These are phyloP conservation scores for Earliella scabrosa DNA, from an alignment of 1,284 basidiomycete species.

Conservation along the genomic window DNA sequence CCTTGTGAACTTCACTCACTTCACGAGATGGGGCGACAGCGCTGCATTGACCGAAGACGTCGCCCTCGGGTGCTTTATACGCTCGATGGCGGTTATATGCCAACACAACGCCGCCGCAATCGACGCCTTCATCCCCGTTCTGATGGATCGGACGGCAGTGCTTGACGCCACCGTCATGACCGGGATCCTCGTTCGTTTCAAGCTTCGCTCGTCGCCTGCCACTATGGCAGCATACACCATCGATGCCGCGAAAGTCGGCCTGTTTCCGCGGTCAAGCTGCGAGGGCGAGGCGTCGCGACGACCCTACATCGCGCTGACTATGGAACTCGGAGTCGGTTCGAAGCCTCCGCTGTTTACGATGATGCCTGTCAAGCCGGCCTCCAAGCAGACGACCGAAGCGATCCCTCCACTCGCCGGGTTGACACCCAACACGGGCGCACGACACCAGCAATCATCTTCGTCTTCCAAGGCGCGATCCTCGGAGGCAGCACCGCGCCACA, in stretches of 20 bases:
- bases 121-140: slow-evolving; percentile 10
- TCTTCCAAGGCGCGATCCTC: too few relatives aligned
- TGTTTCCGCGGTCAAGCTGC: neutral
- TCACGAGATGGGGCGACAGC: slow-evolving; percentile 21
- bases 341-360: too few relatives aligned
- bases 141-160: neutral
- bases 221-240: neutral
- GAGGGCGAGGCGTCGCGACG: neutral
- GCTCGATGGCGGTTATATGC: slow-evolving; percentile 2
- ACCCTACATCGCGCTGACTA: slow-evolving; percentile 13
- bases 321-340: too few relatives aligned
- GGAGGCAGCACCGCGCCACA: too few relatives aligned
- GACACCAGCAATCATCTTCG: too few relatives aligned
- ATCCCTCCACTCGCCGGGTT: too few relatives aligned
- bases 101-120: neutral
- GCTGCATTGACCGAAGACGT: slow-evolving; percentile 5
- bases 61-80: slow-evolving; percentile 1
- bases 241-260: neutral
- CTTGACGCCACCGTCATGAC: neutral
- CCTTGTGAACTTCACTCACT: slow-evolving; percentile 27
- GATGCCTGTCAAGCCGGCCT: too few relatives aligned
- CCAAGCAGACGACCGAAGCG: too few relatives aligned
- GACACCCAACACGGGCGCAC: neutral
- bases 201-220: neutral
- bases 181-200: slow-evolving; percentile 13